Evolutionary conservation across 352 stramenopile species (phyloP), one percentile per base, ranked within the genome.

Genomic region (Phytopythium kandeliae): DNA sequence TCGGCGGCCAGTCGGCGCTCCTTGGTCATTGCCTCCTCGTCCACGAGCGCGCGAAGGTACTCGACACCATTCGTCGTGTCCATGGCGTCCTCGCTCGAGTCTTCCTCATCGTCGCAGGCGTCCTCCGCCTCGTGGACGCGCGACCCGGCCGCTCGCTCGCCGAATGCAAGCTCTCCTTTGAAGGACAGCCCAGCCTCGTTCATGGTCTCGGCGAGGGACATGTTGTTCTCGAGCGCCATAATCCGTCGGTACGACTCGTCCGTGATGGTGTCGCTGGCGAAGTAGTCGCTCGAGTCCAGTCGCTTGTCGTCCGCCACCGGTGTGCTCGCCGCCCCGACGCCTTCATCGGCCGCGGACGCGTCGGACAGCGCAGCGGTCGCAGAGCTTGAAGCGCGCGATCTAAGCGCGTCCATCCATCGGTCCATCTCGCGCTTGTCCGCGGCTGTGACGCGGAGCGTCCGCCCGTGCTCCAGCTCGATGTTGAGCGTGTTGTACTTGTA

Each of bases 161-260:
- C 42, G 51, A 85, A 83, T 6, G 22, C 49, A 5, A 90, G 61
- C 25, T 90, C 79, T 10, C 79, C 79, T 28, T 85, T 85, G 51
- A 86, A 90, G 11, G 67, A 70, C n/a, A 58, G 46, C 4, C 57
- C 54, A 12, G 49, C 51, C 19, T 64, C 43, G 22, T 48, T 43
- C 22, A 51, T 42, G 17, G 44, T 57, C 21, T 47, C 21, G 49
- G 53, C 35, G 2, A 78, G 49, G 13, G 63, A 70, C 8, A 35
- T 35, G 50, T 82, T 63, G 13, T 65, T 51, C 26, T 65, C 64
- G 49, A 70, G 40, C 17, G 69, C 63, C 10, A 57, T 59, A 25
- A 86, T 71, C 1, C 79, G 74, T 47, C 87, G 57, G 40, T 86
- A 78, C 21, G 76, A 85, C 30, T 90, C 76, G 62, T 90, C 85